Evolutionary conservation across 2,329 filamentous ascomycete species (phyloP).

Genomic region (Teratosphaeria viscida): DNA sequence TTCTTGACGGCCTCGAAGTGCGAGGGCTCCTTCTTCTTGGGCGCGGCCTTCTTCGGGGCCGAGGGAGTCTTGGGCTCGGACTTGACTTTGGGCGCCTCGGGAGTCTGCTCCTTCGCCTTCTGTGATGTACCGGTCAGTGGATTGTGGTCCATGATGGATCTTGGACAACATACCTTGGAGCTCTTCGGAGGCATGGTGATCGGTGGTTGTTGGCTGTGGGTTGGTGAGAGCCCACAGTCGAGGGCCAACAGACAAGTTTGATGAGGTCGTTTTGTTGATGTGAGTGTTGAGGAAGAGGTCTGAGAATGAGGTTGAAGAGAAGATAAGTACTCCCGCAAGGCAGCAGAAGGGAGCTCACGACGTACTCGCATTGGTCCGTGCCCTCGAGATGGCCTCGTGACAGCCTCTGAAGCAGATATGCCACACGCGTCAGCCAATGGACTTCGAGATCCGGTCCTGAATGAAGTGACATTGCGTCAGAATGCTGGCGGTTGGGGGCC

Average conservation of each 20-base stretch:
- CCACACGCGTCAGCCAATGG: neutral
- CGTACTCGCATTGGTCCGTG: neutral
- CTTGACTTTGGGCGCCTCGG: constrained; percentile 4
- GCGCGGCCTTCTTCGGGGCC: constrained; percentile 7
- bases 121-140: constrained; percentile 1
- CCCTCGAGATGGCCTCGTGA: neutral
- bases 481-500: neutral
- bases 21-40: constrained; percentile 3
- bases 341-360: neutral
- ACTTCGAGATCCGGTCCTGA: neutral
- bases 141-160: neutral
- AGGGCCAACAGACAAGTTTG: neutral
- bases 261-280: neutral
- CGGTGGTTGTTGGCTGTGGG: neutral
- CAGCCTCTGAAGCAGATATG: neutral
- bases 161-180: constrained; percentile 6
- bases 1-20: constrained; percentile 9
- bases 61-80: constrained; percentile 3
- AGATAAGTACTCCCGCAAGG: neutral
- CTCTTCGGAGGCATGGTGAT: constrained; percentile 17
- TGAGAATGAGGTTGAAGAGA: neutral
- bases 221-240: neutral
- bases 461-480: neutral
- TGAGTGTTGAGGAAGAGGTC: neutral
- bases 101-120: constrained; percentile 6